Evolutionary conservation across 345 rosid genomes (phyloP).

Genomic region (Dovyalis caffra): DNA sequence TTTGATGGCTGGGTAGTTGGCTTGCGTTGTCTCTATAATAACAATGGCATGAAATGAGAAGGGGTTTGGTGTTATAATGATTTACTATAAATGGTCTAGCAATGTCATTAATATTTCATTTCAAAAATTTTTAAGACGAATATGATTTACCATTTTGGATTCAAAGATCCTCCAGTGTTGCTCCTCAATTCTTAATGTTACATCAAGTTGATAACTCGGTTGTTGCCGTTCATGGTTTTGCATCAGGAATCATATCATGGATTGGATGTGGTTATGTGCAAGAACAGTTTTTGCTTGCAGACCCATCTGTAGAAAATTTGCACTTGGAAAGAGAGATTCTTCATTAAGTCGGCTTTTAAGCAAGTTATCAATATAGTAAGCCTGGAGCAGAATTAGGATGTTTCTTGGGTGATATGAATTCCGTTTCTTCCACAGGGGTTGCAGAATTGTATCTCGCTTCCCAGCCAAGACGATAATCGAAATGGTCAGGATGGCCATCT

Average conservation of each 20-base stretch:
- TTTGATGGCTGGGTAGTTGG: slow-evolving; percentile 13
- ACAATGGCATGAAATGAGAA: slow-evolving; percentile 22
- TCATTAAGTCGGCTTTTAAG: not conserved
- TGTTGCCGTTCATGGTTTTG: not conserved
- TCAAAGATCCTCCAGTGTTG: not conserved
- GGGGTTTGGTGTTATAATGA: slow-evolving; percentile 16
- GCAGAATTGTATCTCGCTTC: not conserved
- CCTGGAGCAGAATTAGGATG: not conserved
- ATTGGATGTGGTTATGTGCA: not conserved
- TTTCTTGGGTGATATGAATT: not conserved
- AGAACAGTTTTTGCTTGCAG: not conserved
- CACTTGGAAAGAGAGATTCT: not conserved
- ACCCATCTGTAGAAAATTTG: not conserved
- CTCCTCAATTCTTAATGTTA: not conserved
- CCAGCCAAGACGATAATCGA: not conserved
- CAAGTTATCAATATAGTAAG: not conserved
- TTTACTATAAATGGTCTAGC: not conserved
- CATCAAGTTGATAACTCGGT: not conserved
- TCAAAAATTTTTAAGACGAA: not conserved
- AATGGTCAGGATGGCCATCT: not conserved
- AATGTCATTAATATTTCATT: not conserved
- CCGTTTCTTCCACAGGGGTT: not conserved
- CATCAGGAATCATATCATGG: not conserved
- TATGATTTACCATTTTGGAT: not conserved
- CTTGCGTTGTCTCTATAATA: slow-evolving; percentile 9